Base-by-base conservation (phyloP, 2,329 filamentous ascomycete genomes). In the Neoarthrinium moseri region DNA sequence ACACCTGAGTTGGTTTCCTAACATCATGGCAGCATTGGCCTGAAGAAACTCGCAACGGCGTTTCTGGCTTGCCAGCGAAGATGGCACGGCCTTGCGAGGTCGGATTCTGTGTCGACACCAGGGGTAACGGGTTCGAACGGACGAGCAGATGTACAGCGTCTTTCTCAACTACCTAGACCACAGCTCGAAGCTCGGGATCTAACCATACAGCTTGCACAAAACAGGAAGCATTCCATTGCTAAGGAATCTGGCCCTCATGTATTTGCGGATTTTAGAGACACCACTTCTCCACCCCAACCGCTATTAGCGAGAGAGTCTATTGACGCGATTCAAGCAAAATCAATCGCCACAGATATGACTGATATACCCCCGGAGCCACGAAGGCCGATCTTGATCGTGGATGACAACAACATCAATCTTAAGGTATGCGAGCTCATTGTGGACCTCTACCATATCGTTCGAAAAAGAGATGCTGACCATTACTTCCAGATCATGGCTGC, bases 351-450 rank as follows among this genome's bases (percentile, higher is more conserved):
- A 15, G 13, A 15, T 33, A 10, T 23, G 10, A 17, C n/a, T 23
- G 13, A 12, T n/a, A 11, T 11, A 30, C 18, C 17, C 22, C 11
- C 24, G 6, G 30, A 43, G n/a, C 17, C 21, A 23, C 24, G 15
- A 40, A 30, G 10, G 15, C 27, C 30, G 18, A 33, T 43, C 11
- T 23, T 73, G 1, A 58, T 72, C 0, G 69, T 72, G 0, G 68
- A 72, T 18, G 69, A 72, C 43, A 72, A 72, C 43, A 47, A 53
- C 2, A 69, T 72, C 46, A 72, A 72, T 30, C 47, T 70, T 0
- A 43, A 33, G 40, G 40, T 43, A 33, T 7, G 35, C 18, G 18
- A 38, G 13, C 18, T 18, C n/a, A 29, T 22, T 12, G 15, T 22
- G 13, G 15, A n/a, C 20, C 20, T 8, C 39, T 3, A 8, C 4